Conservation (phyloP, 2,329 filamentous ascomycete species). For the Xenoacremonium recifei region DNA sequence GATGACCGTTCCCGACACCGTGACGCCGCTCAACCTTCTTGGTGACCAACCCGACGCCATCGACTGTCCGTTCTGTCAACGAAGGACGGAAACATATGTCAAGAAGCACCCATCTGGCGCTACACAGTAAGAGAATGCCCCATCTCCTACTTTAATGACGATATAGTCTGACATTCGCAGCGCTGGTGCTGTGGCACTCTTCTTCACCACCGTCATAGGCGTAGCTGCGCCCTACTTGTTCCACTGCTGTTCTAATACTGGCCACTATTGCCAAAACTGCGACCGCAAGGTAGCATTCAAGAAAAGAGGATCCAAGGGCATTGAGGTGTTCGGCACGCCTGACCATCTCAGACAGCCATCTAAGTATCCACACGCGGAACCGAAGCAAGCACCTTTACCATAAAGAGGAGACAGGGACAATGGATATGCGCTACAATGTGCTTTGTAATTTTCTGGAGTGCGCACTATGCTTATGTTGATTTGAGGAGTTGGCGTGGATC, state of each 20-base stretch:
- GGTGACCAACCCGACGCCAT: slow-evolving; percentile 21
- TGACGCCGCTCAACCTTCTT: slow-evolving; percentile 24
- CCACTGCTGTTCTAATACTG: slow-evolving; percentile 21
- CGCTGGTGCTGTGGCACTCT: slow-evolving; percentile 16
- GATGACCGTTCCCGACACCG: slow-evolving; percentile 10
- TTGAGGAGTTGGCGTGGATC: no score
- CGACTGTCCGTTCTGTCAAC: slow-evolving; percentile 26
- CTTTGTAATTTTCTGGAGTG: no score
- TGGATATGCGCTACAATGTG: no score
- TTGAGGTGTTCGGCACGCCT: slow-evolving; percentile 22
- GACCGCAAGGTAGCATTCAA: slow-evolving; percentile 22
- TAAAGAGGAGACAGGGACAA: no score
- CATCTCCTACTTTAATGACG: no score
- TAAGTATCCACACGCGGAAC: slow-evolving; percentile 15
- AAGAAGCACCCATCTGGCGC: slow-evolving; percentile 16
- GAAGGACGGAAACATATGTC: slow-evolving; percentile 18
- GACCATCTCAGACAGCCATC: slow-evolving; percentile 24
- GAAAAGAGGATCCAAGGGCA: slow-evolving; percentile 8
- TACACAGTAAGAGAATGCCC: slow-evolving; percentile 20
- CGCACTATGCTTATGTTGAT: no score
- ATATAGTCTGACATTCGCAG: slow-evolving; percentile 3
- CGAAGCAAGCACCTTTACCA: no score
- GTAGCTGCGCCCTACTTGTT: slow-evolving; percentile 21
- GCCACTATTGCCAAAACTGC: slow-evolving; percentile 24
- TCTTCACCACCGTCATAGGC: slow-evolving; percentile 22